Conservation (phyloP, 176 grass and related monocot genomes). For the Chloris gayana region DNA sequence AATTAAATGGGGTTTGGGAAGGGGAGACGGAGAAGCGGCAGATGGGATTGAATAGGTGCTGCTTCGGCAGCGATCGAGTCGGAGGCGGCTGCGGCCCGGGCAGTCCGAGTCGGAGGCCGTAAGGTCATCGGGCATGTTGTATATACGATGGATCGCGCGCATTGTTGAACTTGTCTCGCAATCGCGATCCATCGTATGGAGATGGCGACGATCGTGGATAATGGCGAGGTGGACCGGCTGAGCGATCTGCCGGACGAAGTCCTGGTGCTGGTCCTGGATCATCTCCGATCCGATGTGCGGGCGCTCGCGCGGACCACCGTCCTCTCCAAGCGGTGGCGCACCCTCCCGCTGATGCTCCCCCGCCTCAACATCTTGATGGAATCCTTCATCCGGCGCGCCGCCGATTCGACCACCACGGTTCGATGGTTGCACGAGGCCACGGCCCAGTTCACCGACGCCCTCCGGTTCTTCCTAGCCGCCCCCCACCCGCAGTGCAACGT, state of each 20-base stretch:
- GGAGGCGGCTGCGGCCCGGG: too few species aligned
- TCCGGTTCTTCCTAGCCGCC: background rate
- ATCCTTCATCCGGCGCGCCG: background rate
- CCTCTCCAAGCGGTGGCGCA: background rate
- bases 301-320: background rate
- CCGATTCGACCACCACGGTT: background rate
- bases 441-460: background rate
- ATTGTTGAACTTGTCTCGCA: too few species aligned
- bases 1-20: too few species aligned
- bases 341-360: background rate
- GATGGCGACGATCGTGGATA: too few species aligned
- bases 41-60: too few species aligned
- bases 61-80: too few species aligned
- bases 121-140: too few species aligned
- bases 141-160: too few species aligned
- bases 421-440: background rate
- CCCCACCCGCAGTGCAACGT: background rate
- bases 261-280: background rate
- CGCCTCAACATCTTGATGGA: background rate
- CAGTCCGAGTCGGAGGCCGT: too few species aligned
- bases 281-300: background rate
- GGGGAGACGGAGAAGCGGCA: too few species aligned
- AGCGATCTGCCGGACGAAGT: background rate
- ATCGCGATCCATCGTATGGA: too few species aligned
- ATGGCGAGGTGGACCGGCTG: background rate